phyloP scores from a whole-genome alignment of 1,284 basidiomycete genomes.

The Puccinia horiana region DNA sequence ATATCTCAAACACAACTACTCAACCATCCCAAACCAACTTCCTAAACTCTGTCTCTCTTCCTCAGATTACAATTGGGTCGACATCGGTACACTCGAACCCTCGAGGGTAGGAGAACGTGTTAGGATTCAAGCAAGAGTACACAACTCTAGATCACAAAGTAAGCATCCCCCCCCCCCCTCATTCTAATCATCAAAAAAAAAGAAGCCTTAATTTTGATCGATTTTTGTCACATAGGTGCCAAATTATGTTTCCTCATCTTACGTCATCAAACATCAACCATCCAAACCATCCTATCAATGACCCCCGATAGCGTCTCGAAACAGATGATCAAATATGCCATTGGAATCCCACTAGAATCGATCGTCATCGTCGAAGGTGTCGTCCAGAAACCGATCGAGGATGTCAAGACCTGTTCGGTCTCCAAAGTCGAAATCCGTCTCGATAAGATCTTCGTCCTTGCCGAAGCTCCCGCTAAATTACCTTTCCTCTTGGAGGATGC shows the following conservation, averaged over 20 bases:
- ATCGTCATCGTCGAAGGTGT: conserved; percentile 85
- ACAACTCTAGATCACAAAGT: conserved; percentile 76
- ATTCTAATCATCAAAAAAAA: conserved; percentile 34
- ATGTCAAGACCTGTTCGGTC: conserved; percentile 78
- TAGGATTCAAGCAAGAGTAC: conserved; percentile 83
- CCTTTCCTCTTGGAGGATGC: conserved; percentile 96
- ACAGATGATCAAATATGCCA: conserved; percentile 96
- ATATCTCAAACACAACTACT: not conserved
- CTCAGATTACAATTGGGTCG: conserved; percentile 58
- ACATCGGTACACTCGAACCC: conserved; percentile 71
- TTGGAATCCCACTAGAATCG: conserved; percentile 76
- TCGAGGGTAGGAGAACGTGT: conserved; percentile 76
- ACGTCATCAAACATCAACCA: conserved; percentile 82
- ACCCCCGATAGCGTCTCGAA: conserved; percentile 83
- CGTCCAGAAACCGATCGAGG: conserved; percentile 79
- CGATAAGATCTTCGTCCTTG: conserved; percentile 76
- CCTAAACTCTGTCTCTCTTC: not conserved
- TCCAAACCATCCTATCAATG: conserved; percentile 81
- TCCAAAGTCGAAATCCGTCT: conserved; percentile 87
- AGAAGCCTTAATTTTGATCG: not conserved
- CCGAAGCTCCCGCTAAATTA: conserved; percentile 69
- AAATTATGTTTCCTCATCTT: conserved; percentile 95
- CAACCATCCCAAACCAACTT: not conserved
- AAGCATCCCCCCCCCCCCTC: no score
- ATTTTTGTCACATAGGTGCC: conserved; percentile 59